Evolutionary conservation across 1,284 basidiomycete genomes (phyloP).

Genomic region (Boletus calvinii): DNA sequence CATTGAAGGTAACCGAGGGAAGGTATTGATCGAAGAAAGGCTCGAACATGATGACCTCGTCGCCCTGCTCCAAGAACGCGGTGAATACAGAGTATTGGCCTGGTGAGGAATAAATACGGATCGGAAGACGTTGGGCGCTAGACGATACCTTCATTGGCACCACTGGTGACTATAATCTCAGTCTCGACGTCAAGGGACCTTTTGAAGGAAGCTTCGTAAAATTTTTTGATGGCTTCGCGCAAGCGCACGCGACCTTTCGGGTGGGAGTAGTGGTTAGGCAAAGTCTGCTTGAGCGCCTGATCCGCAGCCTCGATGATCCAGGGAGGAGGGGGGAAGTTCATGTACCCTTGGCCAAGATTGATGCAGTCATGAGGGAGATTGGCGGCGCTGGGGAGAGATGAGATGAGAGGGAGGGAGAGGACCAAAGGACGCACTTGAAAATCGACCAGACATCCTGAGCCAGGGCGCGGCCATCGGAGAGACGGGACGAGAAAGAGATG

Average conservation of each 20-base stretch:
- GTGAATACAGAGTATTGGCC: constrained; percentile 90
- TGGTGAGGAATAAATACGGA: constrained; percentile 5
- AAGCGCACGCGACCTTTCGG: constrained; percentile 85
- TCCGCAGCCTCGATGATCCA: constrained; percentile 82
- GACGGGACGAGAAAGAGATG: constrained; percentile 64
- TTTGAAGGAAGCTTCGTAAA: constrained; percentile 72
- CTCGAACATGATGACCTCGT: constrained; percentile 98
- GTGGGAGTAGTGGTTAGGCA: constrained; percentile 87
- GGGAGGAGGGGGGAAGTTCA: constrained; percentile 85
- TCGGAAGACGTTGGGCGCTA: background rate
- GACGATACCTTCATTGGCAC: constrained; percentile 86
- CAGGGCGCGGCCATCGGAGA: constrained; percentile 71
- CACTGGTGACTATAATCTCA: constrained; percentile 93
- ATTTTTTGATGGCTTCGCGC: constrained; percentile 79
- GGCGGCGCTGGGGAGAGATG: constrained; percentile 56
- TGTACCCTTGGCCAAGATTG: constrained; percentile 93
- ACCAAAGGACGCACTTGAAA: constrained; percentile 66
- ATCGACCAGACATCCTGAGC: constrained; percentile 91
- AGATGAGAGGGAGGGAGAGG: background rate
- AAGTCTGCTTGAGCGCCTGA: constrained; percentile 65
- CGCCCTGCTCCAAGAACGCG: constrained; percentile 86
- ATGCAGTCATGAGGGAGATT: constrained; percentile 86
- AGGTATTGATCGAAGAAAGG: constrained; percentile 98
- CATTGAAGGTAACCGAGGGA: constrained; percentile 90
- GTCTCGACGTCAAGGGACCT: constrained; percentile 79